Base-by-base conservation (phyloP, 2,329 filamentous ascomycete species). In the Diaporthe capsici region DNA sequence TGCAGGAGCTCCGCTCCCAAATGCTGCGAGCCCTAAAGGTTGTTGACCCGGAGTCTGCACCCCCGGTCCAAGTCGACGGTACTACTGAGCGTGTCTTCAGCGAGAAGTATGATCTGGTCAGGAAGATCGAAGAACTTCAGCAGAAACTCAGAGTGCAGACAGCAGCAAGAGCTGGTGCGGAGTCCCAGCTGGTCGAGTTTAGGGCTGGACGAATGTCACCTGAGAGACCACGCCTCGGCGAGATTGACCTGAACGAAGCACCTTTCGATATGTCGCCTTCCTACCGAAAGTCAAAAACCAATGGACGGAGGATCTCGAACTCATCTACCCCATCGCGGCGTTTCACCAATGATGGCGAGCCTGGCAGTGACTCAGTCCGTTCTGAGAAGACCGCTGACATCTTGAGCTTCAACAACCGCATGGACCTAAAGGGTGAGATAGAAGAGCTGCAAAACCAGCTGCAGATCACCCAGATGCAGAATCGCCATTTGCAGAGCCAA, bases 401-500 rank as follows among this genome's bases (percentile, higher is more conserved):
- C 22, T 87, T 95, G 57, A 93, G 92, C 79, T 95, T 95, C 85
- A 96, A 97, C 85, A 95, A 94, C 81, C 93, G 94, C 53, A 96
- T 97, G 92, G 96, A 98, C 82, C 87, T 98, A 76, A 97, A 96
- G 81, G 91, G 95, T 4, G 96, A 98, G 81, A 88, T 98, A 17
- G 96, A 98, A 82, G 93, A 98, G 83, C 89, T 98, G 37, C 96
- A 98, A 82, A 98, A 97, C 82, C 95, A 98, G 82, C 90, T 98
- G 71, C 96, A 98, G 82, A 91, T 98, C 83, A 93, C 94, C 6
- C 94, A 98, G 84, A 98, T 98, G 95, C 94, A 97, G 80, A 98
- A 98, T 84, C 92, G 94, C 47, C 96, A 98, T 81, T 90, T 98
- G 8, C 94, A 98, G 82, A 95, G 92, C 81, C 95, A 98, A 82